Conservation (phyloP, 2,329 filamentous ascomycete species). For the Hymenotorrendiella dingleyae region DNA sequence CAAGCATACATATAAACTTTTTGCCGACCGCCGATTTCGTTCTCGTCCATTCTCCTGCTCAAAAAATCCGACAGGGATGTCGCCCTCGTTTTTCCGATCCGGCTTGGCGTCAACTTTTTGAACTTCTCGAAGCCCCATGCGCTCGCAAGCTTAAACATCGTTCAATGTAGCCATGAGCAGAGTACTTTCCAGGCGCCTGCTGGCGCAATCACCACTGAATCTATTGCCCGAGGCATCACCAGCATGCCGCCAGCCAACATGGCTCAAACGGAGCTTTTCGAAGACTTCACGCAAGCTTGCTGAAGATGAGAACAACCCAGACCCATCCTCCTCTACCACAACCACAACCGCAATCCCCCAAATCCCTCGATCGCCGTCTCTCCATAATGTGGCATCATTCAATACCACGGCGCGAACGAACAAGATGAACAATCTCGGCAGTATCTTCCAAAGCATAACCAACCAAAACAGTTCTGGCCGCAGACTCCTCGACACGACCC, state of each 20-base stretch:
- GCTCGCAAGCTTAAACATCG: background rate
- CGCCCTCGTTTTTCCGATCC: slow-evolving; percentile 10
- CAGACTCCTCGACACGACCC: slow-evolving; percentile 6
- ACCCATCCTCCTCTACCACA: background rate
- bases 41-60: background rate
- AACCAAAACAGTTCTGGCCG: background rate
- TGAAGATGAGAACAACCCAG: slow-evolving; percentile 8
- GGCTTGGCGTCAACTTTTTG: slow-evolving; percentile 24
- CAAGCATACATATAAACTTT: slow-evolving; percentile 23
- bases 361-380: slow-evolving; percentile 8
- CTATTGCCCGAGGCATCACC: slow-evolving; percentile 10
- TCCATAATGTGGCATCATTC: slow-evolving; percentile 5
- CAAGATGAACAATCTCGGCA: slow-evolving; percentile 2
- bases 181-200: slow-evolving; percentile 22
- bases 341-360: background rate
- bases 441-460: slow-evolving; percentile 4
- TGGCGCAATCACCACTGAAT: slow-evolving; percentile 24
- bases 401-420: slow-evolving; percentile 3
- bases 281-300: no score
- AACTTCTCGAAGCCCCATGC: slow-evolving; percentile 5
- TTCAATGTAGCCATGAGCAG: slow-evolving; percentile 27
- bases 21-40: slow-evolving; percentile 16
- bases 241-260: slow-evolving; percentile 2
- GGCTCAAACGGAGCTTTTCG: no score
- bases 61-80: background rate